Conservation (phyloP, 2,329 filamentous ascomycete species). For the Cladosporium sp. region DNA sequence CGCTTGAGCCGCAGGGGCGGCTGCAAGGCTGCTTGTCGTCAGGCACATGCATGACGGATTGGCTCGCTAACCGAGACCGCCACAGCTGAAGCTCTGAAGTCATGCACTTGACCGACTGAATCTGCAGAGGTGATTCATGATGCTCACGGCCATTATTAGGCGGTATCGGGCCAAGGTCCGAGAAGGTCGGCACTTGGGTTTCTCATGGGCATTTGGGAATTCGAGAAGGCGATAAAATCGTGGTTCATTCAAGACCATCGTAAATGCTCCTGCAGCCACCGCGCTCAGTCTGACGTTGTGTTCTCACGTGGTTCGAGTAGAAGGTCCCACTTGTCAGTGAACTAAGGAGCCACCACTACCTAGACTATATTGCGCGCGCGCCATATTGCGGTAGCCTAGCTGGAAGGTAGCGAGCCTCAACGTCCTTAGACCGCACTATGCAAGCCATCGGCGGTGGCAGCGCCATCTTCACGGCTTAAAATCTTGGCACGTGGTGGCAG, state of each 20-base stretch:
- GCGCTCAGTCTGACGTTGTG: conserved; percentile 1
- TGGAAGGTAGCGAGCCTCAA: conserved; percentile 1
- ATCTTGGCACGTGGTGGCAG: not conserved
- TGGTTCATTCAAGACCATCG: not conserved
- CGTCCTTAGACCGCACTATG: not conserved
- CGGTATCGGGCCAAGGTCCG: conserved; percentile 6
- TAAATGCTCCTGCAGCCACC: not conserved
- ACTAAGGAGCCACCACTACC: not conserved
- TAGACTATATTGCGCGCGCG: not conserved
- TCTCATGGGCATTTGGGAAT: not conserved
- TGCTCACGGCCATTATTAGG: not conserved
- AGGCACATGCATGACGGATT: conserved; percentile 12
- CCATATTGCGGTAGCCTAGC: conserved; percentile 2
- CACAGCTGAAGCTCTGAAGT: conserved; percentile 4
- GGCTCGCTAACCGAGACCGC: conserved; percentile 13
- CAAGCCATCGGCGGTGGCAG: not conserved
- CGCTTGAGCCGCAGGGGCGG: conserved; percentile 15
- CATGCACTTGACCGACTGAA: not conserved
- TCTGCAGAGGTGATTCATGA: conserved; percentile 15
- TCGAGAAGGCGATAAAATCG: not conserved
- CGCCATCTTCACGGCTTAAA: not conserved
- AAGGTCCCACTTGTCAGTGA: not conserved
- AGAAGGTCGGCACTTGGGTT: not conserved
- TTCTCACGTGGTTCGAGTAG: not conserved
- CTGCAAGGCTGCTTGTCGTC: conserved; percentile 6